phyloP scores from a whole-genome alignment of 139 green algal species.

The Tetradesmus lagerheimii region DNA sequence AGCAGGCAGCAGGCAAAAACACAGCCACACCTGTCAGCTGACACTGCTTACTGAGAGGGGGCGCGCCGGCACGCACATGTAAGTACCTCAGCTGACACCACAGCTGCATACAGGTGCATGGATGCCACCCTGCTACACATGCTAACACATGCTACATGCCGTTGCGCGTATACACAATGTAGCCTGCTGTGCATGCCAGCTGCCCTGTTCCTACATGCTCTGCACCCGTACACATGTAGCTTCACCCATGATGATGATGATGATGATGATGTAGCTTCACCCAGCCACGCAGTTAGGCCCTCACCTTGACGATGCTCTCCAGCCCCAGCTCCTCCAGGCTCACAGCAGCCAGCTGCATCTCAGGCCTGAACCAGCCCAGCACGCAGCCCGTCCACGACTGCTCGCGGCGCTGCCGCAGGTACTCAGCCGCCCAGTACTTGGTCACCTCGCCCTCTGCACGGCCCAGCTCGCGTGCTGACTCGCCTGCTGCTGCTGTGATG shows the following conservation, averaged over 20 bases:
- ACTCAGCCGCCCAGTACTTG: constrained; percentile 73
- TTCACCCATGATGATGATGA: background rate
- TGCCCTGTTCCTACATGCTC: background rate
- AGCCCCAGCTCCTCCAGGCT: constrained; percentile 76
- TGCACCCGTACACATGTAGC: too few relatives aligned
- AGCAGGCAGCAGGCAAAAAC: too few relatives aligned
- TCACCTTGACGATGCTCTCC: constrained; percentile 67
- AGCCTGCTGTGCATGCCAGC: background rate
- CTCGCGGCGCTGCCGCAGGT: constrained; percentile 63
- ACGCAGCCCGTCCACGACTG: constrained; percentile 60
- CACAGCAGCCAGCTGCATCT: constrained; percentile 72
- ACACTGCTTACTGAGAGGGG: too few relatives aligned
- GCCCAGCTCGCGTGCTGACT: constrained; percentile 47
- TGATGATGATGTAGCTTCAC: too few relatives aligned
- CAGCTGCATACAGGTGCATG: background rate
- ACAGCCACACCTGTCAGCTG: too few relatives aligned
- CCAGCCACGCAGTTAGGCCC: background rate
- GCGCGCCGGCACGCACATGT: too few relatives aligned
- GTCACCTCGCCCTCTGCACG: constrained; percentile 65
- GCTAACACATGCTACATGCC: background rate
- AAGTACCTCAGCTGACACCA: too few relatives aligned
- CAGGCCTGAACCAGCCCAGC: constrained; percentile 77
- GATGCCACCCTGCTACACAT: background rate
- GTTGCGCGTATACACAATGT: background rate
- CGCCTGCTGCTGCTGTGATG: constrained; percentile 21